Evolutionary conservation across 345 rosid species (phyloP), one percentile per base, ranked within the genome.

Genomic region (Corymbia maculata): DNA sequence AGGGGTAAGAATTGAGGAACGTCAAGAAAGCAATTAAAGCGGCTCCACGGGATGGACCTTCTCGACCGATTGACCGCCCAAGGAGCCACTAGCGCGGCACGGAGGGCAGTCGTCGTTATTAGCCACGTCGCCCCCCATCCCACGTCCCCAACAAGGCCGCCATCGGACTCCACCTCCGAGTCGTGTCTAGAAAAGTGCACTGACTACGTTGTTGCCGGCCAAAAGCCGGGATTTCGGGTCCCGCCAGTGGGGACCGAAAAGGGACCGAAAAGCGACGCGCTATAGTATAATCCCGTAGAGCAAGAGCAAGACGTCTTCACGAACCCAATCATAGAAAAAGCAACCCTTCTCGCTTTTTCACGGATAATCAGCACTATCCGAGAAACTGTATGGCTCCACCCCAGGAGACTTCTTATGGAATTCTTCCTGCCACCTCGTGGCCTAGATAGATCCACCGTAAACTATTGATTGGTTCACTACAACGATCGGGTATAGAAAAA

Each of bases 171-270:
- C 79, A 68, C 45, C 13, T 68, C 45, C 6, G 49, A 42, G 26
- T 1, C 1, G 1, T 36, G 21, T 47, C 0, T 14, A 36, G 7
- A 36, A 9, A 19, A 36, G 6, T 4, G 45, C 13, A 8, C 17
- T 3, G 4, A 75, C 2, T 1, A 19, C 49, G 22, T 9, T 75
- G 49, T 6, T 1, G 82, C 82, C 82, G 14, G 26, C 82, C 82
- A 36, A 19, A 64, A 10, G 19, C 59, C 1, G 2, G 14, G 26
- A 0, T 36, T 21, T 28, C 1, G 0, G 49, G 49, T 75, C 82
- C 82, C 14, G 19, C 49, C 14, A 2, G 4, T 19, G 82, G 82
- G 8, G 49, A 44, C 61, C 13, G 24, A n/a, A 53, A 17, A 6
- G 59, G 61, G 61, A 55, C 82, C 82, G 4, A 75, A 75, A 22